Percentiles rank a stretch among this genome's conserved stretches.
Conservation (phyloP, 169 alveolate genomes). For the Eimeria falciformis region DNA sequence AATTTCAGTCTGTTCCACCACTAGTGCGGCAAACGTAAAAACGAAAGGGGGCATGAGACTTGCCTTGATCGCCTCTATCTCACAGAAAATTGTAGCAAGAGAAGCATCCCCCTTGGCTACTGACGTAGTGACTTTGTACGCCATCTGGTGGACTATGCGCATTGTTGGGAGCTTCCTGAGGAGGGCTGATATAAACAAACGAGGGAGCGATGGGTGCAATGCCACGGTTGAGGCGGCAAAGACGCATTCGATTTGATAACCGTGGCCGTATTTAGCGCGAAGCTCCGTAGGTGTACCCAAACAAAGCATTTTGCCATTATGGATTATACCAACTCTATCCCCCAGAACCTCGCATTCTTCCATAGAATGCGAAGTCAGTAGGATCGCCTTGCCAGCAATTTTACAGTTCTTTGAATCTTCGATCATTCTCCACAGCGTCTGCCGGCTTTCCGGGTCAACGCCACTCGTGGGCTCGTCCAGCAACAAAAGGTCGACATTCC, state of each 20-base stretch:
- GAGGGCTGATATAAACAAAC: background rate
- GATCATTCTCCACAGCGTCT: constrained; percentile 88
- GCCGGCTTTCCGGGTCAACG: constrained; percentile 88
- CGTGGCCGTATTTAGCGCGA: constrained; percentile 87
- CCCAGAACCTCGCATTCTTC: constrained; percentile 93
- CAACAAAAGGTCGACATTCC: constrained; percentile 41
- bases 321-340: constrained; percentile 90
- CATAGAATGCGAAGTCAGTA: constrained; percentile 91
- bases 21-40: background rate
- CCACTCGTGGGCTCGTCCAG: constrained; percentile 77
- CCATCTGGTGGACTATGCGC: constrained; percentile 61
- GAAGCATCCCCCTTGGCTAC: constrained; percentile 60
- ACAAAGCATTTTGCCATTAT: constrained; percentile 85
- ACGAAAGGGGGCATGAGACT: background rate
- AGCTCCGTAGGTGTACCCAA: constrained; percentile 86
- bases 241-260: constrained; percentile 80
- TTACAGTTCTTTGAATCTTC: constrained; percentile 82
- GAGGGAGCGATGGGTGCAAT: constrained; percentile 45
- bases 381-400: constrained; percentile 84
- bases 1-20: too few species aligned
- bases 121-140: constrained; percentile 63
- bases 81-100: constrained; percentile 60
- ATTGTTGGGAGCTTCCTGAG: constrained; percentile 31
- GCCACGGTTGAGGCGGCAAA: constrained; percentile 55
- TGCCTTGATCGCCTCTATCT: constrained; percentile 53